These are phyloP conservation scores for Neophaeococcomyces mojaviensis DNA, from an alignment of 2,329 filamentous ascomycete genomes.

Conservation along the genomic window DNA sequence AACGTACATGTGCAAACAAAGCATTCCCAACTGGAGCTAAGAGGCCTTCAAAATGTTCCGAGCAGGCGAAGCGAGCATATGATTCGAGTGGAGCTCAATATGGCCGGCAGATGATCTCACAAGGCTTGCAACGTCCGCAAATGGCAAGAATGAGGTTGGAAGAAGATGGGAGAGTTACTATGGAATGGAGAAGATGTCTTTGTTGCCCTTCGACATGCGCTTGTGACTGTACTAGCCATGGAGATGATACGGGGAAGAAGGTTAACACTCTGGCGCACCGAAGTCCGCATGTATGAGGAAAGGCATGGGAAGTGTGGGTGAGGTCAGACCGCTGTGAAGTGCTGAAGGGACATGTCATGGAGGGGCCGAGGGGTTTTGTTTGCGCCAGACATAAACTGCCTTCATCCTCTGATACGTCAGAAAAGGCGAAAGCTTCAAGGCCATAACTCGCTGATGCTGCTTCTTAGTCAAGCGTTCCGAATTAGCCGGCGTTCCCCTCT, in stretches of 20 bases:
- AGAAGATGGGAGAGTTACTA: background rate
- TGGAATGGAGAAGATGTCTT: constrained; percentile 3
- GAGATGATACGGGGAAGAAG: background rate
- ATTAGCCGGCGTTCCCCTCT: background rate
- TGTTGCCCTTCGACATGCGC: background rate
- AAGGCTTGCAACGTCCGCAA: background rate
- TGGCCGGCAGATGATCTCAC: background rate
- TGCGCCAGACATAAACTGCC: background rate
- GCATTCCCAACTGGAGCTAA: background rate
- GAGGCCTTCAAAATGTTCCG: background rate
- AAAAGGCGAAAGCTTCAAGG: background rate
- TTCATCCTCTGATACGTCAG: background rate
- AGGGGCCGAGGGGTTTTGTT: background rate
- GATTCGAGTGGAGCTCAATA: background rate
- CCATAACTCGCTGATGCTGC: too few relatives aligned
- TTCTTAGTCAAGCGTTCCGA: background rate
- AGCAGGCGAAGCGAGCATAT: background rate
- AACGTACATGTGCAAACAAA: constrained; percentile 6
- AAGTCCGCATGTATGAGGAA: background rate
- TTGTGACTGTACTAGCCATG: background rate
- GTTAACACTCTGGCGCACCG: background rate
- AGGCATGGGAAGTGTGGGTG: too few relatives aligned
- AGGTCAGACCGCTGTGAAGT: too few relatives aligned
- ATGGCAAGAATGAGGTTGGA: background rate
- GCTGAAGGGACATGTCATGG: background rate